phyloP scores from a whole-genome alignment of 352 stramenopile species.

The Halophytophthora polymorphica region DNA sequence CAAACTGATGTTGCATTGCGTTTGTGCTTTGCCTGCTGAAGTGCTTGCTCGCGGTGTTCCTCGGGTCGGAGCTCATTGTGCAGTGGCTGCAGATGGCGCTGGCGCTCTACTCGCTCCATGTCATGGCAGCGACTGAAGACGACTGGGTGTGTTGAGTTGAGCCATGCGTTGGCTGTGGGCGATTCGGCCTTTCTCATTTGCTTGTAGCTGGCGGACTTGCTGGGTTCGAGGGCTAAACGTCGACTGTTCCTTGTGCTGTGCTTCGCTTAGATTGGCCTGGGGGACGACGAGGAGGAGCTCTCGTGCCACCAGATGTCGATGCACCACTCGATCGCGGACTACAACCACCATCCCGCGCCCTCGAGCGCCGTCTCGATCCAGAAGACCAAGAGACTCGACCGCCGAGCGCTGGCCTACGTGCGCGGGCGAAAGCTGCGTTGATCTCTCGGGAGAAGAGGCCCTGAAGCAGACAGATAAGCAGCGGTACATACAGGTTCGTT shows the following conservation, averaged over 20 bases:
- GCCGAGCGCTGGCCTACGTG: slow-evolving; percentile 69
- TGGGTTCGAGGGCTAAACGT: neutral
- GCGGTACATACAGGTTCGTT: too few species aligned
- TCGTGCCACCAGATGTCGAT: slow-evolving; percentile 50
- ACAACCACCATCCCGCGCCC: slow-evolving; percentile 61
- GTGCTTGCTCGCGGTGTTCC: slow-evolving; percentile 78
- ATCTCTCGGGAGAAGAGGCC: neutral
- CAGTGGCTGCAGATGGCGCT: slow-evolving; percentile 83
- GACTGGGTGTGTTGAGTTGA: slow-evolving; percentile 53
- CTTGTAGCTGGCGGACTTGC: slow-evolving; percentile 3
- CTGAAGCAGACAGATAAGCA: too few species aligned
- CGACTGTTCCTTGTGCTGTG: neutral
- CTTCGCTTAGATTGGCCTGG: slow-evolving; percentile 37
- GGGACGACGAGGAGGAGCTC: slow-evolving; percentile 61
- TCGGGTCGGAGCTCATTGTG: slow-evolving; percentile 77
- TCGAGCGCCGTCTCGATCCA: slow-evolving; percentile 63
- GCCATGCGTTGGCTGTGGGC: neutral
- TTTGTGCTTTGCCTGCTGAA: slow-evolving; percentile 15
- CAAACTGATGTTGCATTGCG: neutral
- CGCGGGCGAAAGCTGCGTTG: slow-evolving; percentile 70
- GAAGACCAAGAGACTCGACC: slow-evolving; percentile 78
- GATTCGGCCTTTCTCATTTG: neutral
- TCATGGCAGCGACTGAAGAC: slow-evolving; percentile 70
- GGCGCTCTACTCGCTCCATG: slow-evolving; percentile 80
- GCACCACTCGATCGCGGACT: slow-evolving; percentile 76